Evolutionary conservation across 345 rosid species (phyloP).

Genomic region (Crucihimalaya himalaica): DNA sequence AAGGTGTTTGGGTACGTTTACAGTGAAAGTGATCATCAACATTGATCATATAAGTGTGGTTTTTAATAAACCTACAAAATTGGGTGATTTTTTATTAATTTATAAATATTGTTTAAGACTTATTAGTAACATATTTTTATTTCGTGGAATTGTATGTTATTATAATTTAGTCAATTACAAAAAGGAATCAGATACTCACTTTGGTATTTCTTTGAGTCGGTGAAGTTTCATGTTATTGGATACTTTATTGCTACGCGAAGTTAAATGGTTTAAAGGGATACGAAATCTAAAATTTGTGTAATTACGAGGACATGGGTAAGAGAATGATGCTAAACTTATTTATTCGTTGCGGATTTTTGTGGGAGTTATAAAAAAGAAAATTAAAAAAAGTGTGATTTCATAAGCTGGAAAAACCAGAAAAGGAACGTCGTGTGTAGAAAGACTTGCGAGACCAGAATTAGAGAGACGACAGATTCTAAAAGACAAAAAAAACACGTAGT

Average conservation of each 20-base stretch:
- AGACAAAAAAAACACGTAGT: background rate
- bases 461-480: background rate
- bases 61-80: slow-evolving; percentile 20
- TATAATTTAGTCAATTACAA: background rate
- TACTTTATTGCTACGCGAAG: slow-evolving; percentile 21
- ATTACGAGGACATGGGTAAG: background rate
- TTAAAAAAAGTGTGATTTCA: background rate
- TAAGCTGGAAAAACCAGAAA: slow-evolving; percentile 4
- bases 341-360: background rate
- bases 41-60: background rate
- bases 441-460: background rate
- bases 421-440: slow-evolving; percentile 19
- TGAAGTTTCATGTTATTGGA: slow-evolving; percentile 10
- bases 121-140: background rate
- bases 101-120: background rate
- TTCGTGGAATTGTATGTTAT: slow-evolving; percentile 6
- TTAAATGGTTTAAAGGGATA: slow-evolving; percentile 5
- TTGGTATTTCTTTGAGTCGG: slow-evolving; percentile 8
- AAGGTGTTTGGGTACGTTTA: slow-evolving; percentile 65
- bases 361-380: background rate
- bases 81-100: background rate
- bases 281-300: background rate
- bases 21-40: slow-evolving; percentile 10
- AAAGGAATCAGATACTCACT: slow-evolving; percentile 34
- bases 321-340: slow-evolving; percentile 13